These are phyloP conservation scores for Eucalyptus urophylla DNA, from an alignment of 345 rosid species.

Conservation along the genomic window DNA sequence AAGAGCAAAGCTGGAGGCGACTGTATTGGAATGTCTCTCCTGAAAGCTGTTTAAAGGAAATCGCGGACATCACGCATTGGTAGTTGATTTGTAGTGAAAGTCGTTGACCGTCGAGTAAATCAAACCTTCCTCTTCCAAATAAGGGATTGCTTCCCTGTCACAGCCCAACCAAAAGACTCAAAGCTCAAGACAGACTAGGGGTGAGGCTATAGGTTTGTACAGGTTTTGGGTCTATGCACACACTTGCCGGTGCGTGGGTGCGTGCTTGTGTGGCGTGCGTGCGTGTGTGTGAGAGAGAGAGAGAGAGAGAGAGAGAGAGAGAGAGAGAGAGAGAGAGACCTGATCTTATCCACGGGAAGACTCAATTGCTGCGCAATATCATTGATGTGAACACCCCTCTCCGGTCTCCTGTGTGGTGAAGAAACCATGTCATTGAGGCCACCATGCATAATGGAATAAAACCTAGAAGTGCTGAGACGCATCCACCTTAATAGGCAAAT, in stretches of 20 bases:
- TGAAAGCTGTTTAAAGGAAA: not conserved
- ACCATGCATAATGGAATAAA: not conserved
- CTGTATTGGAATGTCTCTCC: not conserved
- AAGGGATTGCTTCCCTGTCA: slow-evolving; percentile 58
- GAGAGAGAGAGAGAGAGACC: slow-evolving; percentile 23
- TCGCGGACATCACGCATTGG: slow-evolving; percentile 25
- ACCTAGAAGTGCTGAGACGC: not conserved
- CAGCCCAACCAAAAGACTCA: not conserved
- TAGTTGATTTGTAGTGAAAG: slow-evolving; percentile 51
- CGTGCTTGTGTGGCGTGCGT: not conserved
- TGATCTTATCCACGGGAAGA: slow-evolving; percentile 46
- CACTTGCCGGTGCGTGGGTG: not conserved
- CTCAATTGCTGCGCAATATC: slow-evolving; percentile 47
- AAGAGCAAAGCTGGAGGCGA: not conserved
- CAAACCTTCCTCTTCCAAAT: slow-evolving; percentile 42
- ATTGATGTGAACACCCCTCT: slow-evolving; percentile 49
- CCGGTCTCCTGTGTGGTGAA: slow-evolving; percentile 24
- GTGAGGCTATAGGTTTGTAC: not conserved
- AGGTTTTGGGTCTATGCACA: not conserved
- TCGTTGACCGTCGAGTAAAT: slow-evolving; percentile 65
- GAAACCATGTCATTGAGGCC: not conserved
- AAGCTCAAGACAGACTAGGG: not conserved
- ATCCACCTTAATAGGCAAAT: not conserved
- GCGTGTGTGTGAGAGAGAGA: not conserved
- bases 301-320: not conserved